Percentiles rank a stretch among this genome's conserved stretches.
Conservation (phyloP, 2,329 filamentous ascomycete species). For the Dactylella cylindrospora region DNA sequence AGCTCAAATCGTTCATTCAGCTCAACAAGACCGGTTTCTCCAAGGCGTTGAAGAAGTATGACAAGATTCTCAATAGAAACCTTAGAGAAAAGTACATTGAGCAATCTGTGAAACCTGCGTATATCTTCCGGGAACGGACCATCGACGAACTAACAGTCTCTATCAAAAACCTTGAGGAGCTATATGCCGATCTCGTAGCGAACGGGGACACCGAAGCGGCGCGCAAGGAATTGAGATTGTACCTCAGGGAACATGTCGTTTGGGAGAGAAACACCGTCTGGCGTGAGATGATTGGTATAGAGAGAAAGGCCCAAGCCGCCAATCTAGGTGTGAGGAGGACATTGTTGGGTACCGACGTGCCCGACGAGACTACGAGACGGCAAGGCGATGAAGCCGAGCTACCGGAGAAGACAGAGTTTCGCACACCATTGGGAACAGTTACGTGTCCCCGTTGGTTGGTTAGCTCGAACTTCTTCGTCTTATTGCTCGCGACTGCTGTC, state of each 20-base stretch:
- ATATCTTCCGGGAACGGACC: slow-evolving; percentile 76
- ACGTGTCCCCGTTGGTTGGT: slow-evolving; percentile 78
- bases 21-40: slow-evolving; percentile 95
- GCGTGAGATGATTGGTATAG: slow-evolving; percentile 98
- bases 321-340: slow-evolving; percentile 78
- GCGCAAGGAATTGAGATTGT: slow-evolving; percentile 80
- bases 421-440: slow-evolving; percentile 77
- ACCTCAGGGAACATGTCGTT: slow-evolving; percentile 92
- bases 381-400: slow-evolving; percentile 79
- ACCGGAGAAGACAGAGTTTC: slow-evolving; percentile 66
- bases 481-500: slow-evolving; percentile 69
- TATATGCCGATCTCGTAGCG: slow-evolving; percentile 80
- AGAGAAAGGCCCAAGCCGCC: slow-evolving; percentile 89
- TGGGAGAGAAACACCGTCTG: slow-evolving; percentile 99
- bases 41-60: slow-evolving; percentile 97
- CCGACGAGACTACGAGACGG: slow-evolving; percentile 67
- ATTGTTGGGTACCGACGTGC: slow-evolving; percentile 70
- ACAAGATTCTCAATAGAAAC: slow-evolving; percentile 86
- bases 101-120: slow-evolving; percentile 71
- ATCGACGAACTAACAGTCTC: slow-evolving; percentile 69
- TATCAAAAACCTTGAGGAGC: slow-evolving; percentile 72
- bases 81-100: slow-evolving; percentile 77
- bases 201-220: slow-evolving; percentile 75
- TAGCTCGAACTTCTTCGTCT: slow-evolving; percentile 75
- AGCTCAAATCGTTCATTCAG: slow-evolving; percentile 92